Evolutionary conservation across 257 asterid genomes (phyloP), one percentile per base, ranked within the genome.

Genomic region (Paraleonurus japonicus): DNA sequence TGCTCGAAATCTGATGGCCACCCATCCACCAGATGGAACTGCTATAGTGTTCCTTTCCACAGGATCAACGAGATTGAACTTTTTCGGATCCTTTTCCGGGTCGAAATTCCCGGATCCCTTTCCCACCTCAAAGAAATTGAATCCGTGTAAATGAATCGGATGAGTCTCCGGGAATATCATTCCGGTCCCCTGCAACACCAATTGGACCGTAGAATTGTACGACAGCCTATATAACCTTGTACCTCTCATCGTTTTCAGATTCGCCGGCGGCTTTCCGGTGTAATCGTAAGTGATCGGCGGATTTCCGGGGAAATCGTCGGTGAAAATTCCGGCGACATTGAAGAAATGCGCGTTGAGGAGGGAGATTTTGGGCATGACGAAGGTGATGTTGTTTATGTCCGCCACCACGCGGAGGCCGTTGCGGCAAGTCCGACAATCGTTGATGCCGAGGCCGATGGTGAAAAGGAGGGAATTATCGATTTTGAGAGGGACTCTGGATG

Each of bases 11-110:
- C 90, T 79, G 67, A 85, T 74, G 15, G 90, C 93, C 28, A 75
- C 87, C 90, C 90, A 87, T 9, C 90, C 93, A 2, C 87, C 87
- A 5, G 87, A 78, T 1, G 88, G 90, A 16, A 84, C 88, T 45
- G 73, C 85, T 19, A 85, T 64, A 2, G 93, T 87, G 43, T 87
- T 87, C 74, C 93, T 85, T 73, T 87, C 93, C 50, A 85, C 90
- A 19, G 93, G 90, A 74, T 87, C 93, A 23, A 74, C 81, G 3
- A 87, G 85, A 27, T 85, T 85, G 77, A 87, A 87, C 4, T 64
- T 70, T 16, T 72, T 62, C 20, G 81, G 69, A 55, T 85, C 90
- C 62, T 65, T 70, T 2, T 65, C 51, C 35, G 87, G 82, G 57
- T 83, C 68, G 16, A 76, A 83, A 62, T 85, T 85, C 0, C 88